These are phyloP conservation scores for Gossypium rotundifolium DNA, from an alignment of 345 rosid species.

Conservation along the genomic window DNA sequence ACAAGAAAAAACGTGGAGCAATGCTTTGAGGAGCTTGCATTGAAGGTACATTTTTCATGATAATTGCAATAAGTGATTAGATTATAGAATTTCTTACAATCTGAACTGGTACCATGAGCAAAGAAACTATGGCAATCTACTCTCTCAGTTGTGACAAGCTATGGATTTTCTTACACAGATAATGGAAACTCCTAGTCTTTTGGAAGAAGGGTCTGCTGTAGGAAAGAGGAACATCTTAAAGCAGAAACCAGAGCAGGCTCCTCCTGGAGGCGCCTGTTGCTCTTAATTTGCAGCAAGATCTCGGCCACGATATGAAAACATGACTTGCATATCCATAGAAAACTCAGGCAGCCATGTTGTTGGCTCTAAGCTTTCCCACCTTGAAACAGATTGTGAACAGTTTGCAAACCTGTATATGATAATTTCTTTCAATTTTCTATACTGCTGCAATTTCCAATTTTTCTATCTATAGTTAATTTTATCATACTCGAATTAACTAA, in stretches of 20 bases:
- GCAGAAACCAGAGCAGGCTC: slow-evolving; percentile 55
- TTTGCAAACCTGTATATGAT: neutral
- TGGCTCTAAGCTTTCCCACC: slow-evolving; percentile 8
- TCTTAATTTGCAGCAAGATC: slow-evolving; percentile 14
- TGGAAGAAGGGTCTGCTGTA: slow-evolving; percentile 76
- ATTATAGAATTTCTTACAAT: neutral
- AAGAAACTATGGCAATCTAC: neutral
- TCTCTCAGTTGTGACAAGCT: neutral
- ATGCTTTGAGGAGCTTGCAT: slow-evolving; percentile 85
- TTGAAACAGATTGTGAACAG: slow-evolving; percentile 2
- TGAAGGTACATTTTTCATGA: slow-evolving; percentile 46
- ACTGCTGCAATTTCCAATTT: neutral
- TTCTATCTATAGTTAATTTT: neutral
- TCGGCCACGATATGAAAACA: neutral
- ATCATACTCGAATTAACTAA: neutral
- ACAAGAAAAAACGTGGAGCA: slow-evolving; percentile 79
- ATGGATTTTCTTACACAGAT: slow-evolving; percentile 43
- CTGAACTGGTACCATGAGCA: neutral
- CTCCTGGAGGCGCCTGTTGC: slow-evolving; percentile 44
- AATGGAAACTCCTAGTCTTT: slow-evolving; percentile 87
- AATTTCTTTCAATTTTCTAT: neutral
- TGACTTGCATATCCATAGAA: neutral
- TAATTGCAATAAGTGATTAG: neutral
- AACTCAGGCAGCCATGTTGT: neutral
- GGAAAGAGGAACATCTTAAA: slow-evolving; percentile 65